Base-by-base conservation (phyloP, 345 rosid species). In the Raphanus raphanistrum region DNA sequence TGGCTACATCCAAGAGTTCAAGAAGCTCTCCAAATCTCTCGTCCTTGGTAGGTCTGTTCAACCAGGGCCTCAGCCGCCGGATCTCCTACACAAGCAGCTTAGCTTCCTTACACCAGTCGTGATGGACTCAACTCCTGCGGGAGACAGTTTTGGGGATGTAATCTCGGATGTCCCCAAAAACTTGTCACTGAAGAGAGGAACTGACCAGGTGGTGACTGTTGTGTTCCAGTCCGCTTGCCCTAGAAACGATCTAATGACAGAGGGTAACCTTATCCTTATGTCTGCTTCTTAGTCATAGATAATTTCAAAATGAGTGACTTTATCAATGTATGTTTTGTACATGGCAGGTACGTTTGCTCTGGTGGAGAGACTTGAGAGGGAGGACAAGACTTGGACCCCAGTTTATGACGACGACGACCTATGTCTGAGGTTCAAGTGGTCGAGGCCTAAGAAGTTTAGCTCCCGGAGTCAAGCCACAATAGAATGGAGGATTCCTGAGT, bases 151-250 rank as follows among this genome's bases (percentile, higher is more conserved):
- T 17, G 99, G 99, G 15, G 97, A 93, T 70, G 84, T 86, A 76
- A 85, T 82, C 80, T 43, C 84, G 1, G 98, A 96, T 74, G 90
- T 93, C 76, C 94, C 90, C 8, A 77, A 79, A 59, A 96, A 93
- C 84, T 79, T 90, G 48, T 88, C 97, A 43, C 86, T 89, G 84
- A 87, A 84, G 86, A 87, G 82, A 71, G 98, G 93, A 5, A 79
- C 69, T 38, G 86, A 80, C 82, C 85, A 28, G 31, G 31, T 0
- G 6, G 98, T 91, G 73, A 81, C 85, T 6, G 98, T 90, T 31
- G 86, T 87, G 66, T 96, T 93, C 85, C 90, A 90, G 94, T 89
- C 98, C 12, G 96, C 92, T 68, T 96, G 97, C 79, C 99, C 97
- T 5, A 84, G 98, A 84, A 96, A 96, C 74, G 97, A 96, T 83